These are phyloP conservation scores for Daldinia decipiens DNA, from an alignment of 495 filamentous ascomycete genomes.

Conservation along the genomic window DNA sequence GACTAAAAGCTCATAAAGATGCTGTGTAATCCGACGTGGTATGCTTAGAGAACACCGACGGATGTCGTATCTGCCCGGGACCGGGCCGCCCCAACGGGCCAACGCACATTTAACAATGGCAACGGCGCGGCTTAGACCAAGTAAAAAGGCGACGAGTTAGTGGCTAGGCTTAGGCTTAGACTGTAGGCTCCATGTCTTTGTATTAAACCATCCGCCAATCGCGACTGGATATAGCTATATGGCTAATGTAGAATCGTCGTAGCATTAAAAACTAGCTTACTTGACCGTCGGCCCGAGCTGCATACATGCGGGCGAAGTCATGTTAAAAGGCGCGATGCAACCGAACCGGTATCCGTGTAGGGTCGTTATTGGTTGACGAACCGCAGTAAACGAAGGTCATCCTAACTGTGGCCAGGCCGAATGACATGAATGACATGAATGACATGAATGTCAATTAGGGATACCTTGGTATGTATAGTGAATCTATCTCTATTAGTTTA, in stretches of 20 bases:
- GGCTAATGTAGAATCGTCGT: not conserved
- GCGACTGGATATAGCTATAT: slow-evolving; percentile 9
- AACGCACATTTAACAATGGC: slow-evolving; percentile 35
- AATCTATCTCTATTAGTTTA: slow-evolving; percentile 2
- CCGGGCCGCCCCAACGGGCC: slow-evolving; percentile 44
- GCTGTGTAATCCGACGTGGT: slow-evolving; percentile 40
- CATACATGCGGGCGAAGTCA: slow-evolving; percentile 17
- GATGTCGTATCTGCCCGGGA: slow-evolving; percentile 44
- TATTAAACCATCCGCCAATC: slow-evolving; percentile 5
- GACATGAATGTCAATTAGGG: not conserved
- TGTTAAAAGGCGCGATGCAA: slow-evolving; percentile 36
- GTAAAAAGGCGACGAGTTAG: not conserved
- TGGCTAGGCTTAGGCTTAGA: not conserved
- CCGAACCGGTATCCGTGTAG: slow-evolving; percentile 12
- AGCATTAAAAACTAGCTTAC: not conserved
- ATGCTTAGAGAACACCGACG: slow-evolving; percentile 29
- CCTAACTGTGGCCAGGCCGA: not conserved
- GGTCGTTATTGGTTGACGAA: slow-evolving; percentile 36
- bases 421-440: slow-evolving; percentile 3
- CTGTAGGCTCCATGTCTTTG: slow-evolving; percentile 6
- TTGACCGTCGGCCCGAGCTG: slow-evolving; percentile 32
- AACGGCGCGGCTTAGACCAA: slow-evolving; percentile 29
- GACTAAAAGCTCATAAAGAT: slow-evolving; percentile 40
- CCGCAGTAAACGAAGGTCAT: slow-evolving; percentile 28
- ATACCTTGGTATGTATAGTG: not conserved